Percentiles rank a stretch among this genome's conserved stretches.
phyloP scores from a whole-genome alignment of 2,329 filamentous ascomycete species.

The Exserohilum turcica region DNA sequence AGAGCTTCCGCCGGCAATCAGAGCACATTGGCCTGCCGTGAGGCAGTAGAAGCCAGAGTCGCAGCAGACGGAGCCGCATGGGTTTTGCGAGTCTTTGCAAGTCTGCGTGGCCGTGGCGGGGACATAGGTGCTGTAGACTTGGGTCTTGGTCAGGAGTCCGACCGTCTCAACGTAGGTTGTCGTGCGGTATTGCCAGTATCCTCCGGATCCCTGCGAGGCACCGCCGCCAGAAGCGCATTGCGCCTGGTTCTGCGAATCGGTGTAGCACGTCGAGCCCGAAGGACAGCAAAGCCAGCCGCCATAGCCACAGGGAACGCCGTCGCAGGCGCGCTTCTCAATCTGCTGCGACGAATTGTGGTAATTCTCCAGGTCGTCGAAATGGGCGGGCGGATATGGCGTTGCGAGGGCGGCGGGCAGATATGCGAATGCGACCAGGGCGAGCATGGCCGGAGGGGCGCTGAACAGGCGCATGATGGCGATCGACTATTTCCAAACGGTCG shows the following conservation, averaged over 20 bases:
- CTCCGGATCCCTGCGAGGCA: constrained; percentile 33
- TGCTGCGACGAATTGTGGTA: constrained; percentile 38
- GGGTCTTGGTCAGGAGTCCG: constrained; percentile 59
- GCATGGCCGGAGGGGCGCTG: constrained; percentile 74
- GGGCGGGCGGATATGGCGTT: constrained; percentile 40
- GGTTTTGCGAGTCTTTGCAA: constrained; percentile 60
- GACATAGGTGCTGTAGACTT: constrained; percentile 55
- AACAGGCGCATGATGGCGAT: constrained; percentile 35
- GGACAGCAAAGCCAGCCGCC: constrained; percentile 45
- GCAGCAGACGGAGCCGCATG: constrained; percentile 74
- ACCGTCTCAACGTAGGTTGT: constrained; percentile 61
- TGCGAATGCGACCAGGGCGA: constrained; percentile 46
- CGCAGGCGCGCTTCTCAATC: constrained; percentile 28
- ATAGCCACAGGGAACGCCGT: constrained; percentile 39
- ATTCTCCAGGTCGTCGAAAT: constrained; percentile 32
- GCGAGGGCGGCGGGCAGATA: constrained; percentile 61
- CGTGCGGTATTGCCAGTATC: constrained; percentile 63
- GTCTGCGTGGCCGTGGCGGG: constrained; percentile 29
- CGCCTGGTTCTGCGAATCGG: constrained; percentile 44
- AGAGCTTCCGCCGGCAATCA: constrained; percentile 59
- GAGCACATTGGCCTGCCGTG: constrained; percentile 60
- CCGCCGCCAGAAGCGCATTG: constrained; percentile 36
- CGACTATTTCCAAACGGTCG: constrained; percentile 12
- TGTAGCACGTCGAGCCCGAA: constrained; percentile 36
- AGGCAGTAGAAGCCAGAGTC: constrained; percentile 69